Conservation (phyloP, 202 grass and related monocot species). For the Setaria viridis region DNA sequence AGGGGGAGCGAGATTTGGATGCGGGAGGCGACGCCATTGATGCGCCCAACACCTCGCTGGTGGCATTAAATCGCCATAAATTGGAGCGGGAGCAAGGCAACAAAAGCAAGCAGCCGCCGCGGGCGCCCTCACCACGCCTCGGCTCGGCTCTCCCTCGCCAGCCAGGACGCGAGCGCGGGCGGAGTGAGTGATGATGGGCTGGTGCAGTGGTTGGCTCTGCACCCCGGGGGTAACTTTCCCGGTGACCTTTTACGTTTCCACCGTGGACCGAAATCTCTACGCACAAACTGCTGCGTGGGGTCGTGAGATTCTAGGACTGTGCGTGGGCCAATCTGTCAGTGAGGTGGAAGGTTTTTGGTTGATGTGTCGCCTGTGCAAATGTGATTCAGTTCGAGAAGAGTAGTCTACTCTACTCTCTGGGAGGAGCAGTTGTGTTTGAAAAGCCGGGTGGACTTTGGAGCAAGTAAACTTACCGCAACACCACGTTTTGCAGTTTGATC, state of each 20-base stretch:
- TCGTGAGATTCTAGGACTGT: fast-evolving
- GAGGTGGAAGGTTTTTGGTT: fast-evolving
- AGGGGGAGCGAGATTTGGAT: constrained; percentile 38
- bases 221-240: constrained; percentile 20
- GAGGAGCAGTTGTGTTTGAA: constrained; percentile 20
- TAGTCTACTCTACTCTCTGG: too few relatives aligned
- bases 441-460: constrained; percentile 47
- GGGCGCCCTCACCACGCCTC: too few relatives aligned
- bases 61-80: constrained; percentile 65
- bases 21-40: constrained; percentile 57
- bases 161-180: not conserved
- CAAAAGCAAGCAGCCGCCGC: constrained; percentile 37
- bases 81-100: constrained; percentile 48
- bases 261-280: fast-evolving
- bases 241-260: not conserved
- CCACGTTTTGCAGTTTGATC: not conserved
- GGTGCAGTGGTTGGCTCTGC: constrained; percentile 60
- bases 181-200: constrained; percentile 9
- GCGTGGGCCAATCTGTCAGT: not conserved
- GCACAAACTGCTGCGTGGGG: not conserved
- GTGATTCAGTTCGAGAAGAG: too few relatives aligned
- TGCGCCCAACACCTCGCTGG: constrained; percentile 51
- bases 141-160: not conserved
- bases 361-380: too few relatives aligned
- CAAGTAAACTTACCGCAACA: constrained; percentile 52